phyloP scores from a whole-genome alignment of 2,329 filamentous ascomycete genomes.

The Ambrosiella beaveri region DNA sequence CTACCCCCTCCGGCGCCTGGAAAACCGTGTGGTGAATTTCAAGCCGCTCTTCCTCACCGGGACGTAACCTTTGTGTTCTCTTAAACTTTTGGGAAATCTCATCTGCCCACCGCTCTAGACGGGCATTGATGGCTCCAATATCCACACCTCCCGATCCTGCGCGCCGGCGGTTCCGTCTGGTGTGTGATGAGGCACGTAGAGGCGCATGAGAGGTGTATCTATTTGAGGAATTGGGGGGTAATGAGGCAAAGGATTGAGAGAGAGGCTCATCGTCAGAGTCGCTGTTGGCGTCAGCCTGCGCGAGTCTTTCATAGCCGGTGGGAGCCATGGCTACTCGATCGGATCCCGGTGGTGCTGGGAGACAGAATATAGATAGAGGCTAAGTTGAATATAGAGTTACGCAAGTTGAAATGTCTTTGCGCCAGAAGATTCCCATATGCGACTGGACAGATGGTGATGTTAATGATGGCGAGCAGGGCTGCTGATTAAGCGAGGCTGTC shows the following conservation, averaged over 20 bases:
- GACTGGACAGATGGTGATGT: not conserved
- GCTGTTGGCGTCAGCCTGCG: conserved; percentile 63
- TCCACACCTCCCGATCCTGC: conserved; percentile 70
- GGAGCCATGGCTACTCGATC: conserved; percentile 32
- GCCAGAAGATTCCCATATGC: not conserved
- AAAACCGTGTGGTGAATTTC: conserved; percentile 98
- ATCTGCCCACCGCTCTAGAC: conserved; percentile 89
- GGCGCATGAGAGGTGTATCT: conserved; percentile 35
- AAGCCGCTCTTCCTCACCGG: conserved; percentile 57
- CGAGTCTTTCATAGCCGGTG: conserved; percentile 71
- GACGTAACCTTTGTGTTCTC: conserved; percentile 35
- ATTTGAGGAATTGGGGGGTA: conserved; percentile 35
- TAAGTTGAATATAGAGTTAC: not conserved
- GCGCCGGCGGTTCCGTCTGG: conserved; percentile 17
- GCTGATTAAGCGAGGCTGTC: not conserved
- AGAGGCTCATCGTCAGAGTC: conserved; percentile 47
- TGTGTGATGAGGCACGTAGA: conserved; percentile 27
- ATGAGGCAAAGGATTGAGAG: conserved; percentile 35
- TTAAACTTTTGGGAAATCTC: conserved; percentile 97
- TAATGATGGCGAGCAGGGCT: not conserved
- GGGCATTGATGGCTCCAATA: conserved; percentile 93
- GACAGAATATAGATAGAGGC: too few species aligned
- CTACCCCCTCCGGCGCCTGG: conserved; percentile 73
- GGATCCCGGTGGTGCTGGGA: too few species aligned
- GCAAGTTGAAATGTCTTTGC: not conserved